phyloP scores from a whole-genome alignment of 208 protist species.

The Wallacemonas rigidus region DNA sequence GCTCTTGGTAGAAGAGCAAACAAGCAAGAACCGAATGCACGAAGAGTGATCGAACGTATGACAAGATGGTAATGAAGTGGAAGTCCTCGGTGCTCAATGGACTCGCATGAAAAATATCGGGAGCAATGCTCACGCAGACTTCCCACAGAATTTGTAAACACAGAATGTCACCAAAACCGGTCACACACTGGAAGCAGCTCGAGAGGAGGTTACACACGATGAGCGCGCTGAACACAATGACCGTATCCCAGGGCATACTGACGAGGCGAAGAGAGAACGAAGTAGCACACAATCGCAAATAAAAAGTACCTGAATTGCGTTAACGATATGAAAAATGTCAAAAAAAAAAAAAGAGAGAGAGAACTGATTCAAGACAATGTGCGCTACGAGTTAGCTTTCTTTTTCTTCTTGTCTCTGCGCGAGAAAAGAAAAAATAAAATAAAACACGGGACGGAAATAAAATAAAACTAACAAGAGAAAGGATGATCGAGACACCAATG shows the following conservation, averaged over 20 bases:
- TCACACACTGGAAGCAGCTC: slow-evolving; percentile 25
- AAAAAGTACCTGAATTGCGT: neutral
- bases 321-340: slow-evolving; percentile 9
- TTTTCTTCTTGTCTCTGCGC: neutral
- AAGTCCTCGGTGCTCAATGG: slow-evolving; percentile 29
- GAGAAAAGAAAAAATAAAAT: slow-evolving; percentile 2
- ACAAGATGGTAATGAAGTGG: slow-evolving; percentile 29
- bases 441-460: neutral
- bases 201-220: slow-evolving; percentile 16
- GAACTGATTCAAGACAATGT: neutral
- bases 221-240: slow-evolving; percentile 16
- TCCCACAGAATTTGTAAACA: slow-evolving; percentile 25
- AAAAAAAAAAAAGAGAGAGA: neutral
- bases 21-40: slow-evolving; percentile 27
- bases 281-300: neutral
- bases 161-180: slow-evolving; percentile 26
- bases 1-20: slow-evolving; percentile 29
- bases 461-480: neutral
- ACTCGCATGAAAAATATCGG: slow-evolving; percentile 19
- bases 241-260: slow-evolving; percentile 10
- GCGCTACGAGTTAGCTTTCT: too few species aligned
- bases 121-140: slow-evolving; percentile 10
- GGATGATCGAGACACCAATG: neutral
- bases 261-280: too few species aligned
- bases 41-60: slow-evolving; percentile 35